Base-by-base conservation (phyloP, 768 basidiomycete species). In the Lactarius sanguifluus region DNA sequence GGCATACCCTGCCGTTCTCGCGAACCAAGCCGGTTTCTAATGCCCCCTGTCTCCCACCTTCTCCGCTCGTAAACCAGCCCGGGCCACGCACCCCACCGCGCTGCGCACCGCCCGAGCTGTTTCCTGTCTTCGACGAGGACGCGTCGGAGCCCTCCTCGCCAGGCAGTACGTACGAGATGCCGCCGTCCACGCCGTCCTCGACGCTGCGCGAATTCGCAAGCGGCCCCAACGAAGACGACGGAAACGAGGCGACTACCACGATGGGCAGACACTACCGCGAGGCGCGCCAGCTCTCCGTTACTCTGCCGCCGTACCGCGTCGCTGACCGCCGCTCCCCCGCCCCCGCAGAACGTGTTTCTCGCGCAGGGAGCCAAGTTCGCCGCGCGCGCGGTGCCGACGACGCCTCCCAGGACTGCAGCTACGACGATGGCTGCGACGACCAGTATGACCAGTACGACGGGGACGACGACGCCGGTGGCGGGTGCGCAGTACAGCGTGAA, bases 131-230 rank as follows among this genome's bases (percentile, higher is more conserved):
- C 16, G 64, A 65, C 15, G 66, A 64, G 3, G 62, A 56, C 28
- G 34, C 54, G n/a, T 40, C 56, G 3, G 61, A 62, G 47, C 66
- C 61, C 10, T 59, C 68, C 13, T 69, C 68, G 2, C 68, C 68
- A 0, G 65, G 66, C 25, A 69, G 68, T 16, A 67, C 65, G 20
- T 69, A 62, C 12, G 68, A 69, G 62, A 36, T n/a, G n/a, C n/a
- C 43, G 23, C 30, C 61, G 36, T 28, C 62, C 20, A 12, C 36
- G 13, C 61, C 62, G 1, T 36, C 58, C 38, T 57, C 40, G 9
- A 38, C 41, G n/a, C 43, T 34, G 40, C 69, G 50, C 32, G 68
- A 69, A 47, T 69, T 66, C 20, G 64, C 70, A 28, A 57, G 34
- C 34, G 56, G 13, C 12, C 56, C 47, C 5, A n/a, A 34, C n/a